phyloP scores from a whole-genome alignment of 805 yeast genomes.

The Saccharomycopsis babjevae region DNA sequence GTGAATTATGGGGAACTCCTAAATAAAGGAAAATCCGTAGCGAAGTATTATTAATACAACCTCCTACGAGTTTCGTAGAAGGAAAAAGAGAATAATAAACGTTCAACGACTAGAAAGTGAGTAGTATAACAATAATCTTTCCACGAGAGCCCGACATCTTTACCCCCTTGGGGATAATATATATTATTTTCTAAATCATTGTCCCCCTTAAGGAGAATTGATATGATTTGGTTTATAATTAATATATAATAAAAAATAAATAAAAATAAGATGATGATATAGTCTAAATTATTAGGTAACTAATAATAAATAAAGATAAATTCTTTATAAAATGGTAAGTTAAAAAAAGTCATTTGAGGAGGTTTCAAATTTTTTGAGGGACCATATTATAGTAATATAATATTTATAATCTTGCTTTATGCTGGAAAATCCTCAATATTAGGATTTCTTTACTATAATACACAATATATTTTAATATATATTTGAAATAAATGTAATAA shows the following conservation, averaged over 20 bases:
- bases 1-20: slow-evolving; percentile 3
- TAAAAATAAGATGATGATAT: background rate
- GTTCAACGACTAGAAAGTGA: slow-evolving; percentile 9
- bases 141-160: slow-evolving; percentile 6
- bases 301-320: slow-evolving; percentile 2
- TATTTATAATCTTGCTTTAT: background rate
- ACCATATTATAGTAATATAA: background rate
- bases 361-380: background rate
- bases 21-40: slow-evolving; percentile 2
- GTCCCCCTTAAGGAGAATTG: background rate
- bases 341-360: slow-evolving; percentile 9
- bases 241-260: background rate
- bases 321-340: slow-evolving; percentile 4
- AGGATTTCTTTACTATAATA: slow-evolving; percentile 1
- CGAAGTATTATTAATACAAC: slow-evolving; percentile 5
- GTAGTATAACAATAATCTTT: slow-evolving; percentile 6
- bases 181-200: background rate
- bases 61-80: too few species aligned
- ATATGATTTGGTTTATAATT: background rate
- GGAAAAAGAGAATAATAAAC: slow-evolving; percentile 3
- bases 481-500: slow-evolving; percentile 2
- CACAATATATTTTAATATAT: background rate
- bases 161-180: too few species aligned
- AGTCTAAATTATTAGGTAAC: slow-evolving; percentile 4
- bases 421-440: background rate